phyloP scores from a whole-genome alignment of 441 rosid genomes.

The Erysimum cheiri region DNA sequence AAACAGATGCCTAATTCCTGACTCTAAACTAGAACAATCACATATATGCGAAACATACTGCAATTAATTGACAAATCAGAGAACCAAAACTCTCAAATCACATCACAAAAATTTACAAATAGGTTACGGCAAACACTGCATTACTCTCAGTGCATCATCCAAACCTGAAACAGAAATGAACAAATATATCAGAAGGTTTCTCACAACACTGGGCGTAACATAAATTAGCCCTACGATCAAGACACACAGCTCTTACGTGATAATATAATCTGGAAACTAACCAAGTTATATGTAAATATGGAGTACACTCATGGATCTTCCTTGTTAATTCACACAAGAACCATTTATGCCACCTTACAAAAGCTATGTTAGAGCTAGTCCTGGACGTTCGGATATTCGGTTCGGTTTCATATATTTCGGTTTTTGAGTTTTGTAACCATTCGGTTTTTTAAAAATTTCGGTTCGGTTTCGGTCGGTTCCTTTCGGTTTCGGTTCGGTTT shows the following conservation, averaged over 20 bases:
- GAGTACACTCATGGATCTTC: neutral
- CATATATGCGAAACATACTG: neutral
- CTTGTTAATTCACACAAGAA: neutral
- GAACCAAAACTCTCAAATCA: neutral
- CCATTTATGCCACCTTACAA: neutral
- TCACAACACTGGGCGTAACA: neutral
- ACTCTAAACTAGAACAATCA: neutral
- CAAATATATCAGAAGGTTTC: neutral
- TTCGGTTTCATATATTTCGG: no score
- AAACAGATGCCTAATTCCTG: neutral
- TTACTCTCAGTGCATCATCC: neutral
- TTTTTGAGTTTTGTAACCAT: no score
- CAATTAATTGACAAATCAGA: neutral
- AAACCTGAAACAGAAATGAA: conserved; percentile 22
- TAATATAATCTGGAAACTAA: neutral
- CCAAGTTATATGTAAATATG: neutral
- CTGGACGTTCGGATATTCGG: no score
- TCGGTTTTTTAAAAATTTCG: no score
- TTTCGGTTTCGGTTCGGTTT: no score
- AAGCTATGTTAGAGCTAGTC: neutral
- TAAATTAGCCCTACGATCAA: neutral
- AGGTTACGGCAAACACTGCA: neutral
- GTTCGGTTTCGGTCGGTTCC: no score
- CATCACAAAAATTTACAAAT: neutral
- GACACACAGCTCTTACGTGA: neutral